Percentiles rank a stretch among this genome's conserved stretches.
phyloP scores from a whole-genome alignment of 2,329 filamentous ascomycete genomes.

The Ophiocordyceps sinensis region DNA sequence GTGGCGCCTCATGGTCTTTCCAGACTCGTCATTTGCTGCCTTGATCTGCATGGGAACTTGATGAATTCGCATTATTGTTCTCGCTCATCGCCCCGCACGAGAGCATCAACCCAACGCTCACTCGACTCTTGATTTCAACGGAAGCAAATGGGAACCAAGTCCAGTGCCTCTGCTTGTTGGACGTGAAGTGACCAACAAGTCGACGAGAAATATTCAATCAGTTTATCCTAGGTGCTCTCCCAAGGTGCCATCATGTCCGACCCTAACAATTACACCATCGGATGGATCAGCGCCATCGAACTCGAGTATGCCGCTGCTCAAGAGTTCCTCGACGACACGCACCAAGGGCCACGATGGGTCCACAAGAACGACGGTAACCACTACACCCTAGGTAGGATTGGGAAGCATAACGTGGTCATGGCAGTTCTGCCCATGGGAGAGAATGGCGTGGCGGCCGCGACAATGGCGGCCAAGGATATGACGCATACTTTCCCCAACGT shows the following conservation, averaged over 20 bases:
- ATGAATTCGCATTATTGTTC: no score
- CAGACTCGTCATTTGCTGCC: no score
- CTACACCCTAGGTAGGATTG: constrained; percentile 5
- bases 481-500: constrained; percentile 15
- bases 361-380: constrained; percentile 2
- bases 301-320: constrained; percentile 22
- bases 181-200: no score
- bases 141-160: no score
- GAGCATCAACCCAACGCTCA: no score
- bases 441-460: constrained; percentile 3
- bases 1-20: no score
- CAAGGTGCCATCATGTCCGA: neutral
- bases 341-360: constrained; percentile 10
- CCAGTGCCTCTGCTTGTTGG: no score
- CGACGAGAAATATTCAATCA: no score
- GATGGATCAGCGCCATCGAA: constrained; percentile 26
- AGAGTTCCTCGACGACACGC: constrained; percentile 21
- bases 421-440: constrained; percentile 3
- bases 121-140: no score
- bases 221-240: no score
- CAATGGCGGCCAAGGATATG: constrained; percentile 13
- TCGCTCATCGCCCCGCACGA: no score
- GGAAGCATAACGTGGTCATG: constrained; percentile 7
- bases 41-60: no score
- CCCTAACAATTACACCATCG: constrained; percentile 18